phyloP scores from a whole-genome alignment of 2,329 filamentous ascomycete species.

The Colletotrichum musicola region DNA sequence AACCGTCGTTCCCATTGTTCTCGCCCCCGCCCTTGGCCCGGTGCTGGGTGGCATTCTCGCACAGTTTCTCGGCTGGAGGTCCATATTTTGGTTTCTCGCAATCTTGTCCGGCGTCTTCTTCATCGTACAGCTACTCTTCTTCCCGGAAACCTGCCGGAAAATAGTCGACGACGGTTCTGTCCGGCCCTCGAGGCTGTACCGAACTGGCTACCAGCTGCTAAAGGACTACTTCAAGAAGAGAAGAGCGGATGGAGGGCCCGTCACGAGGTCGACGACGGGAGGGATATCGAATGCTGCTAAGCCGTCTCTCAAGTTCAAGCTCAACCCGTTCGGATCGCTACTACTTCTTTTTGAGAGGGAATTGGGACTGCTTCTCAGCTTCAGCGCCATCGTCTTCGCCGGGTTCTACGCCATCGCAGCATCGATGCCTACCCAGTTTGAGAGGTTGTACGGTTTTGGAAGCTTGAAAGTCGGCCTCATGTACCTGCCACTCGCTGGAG shows the following conservation, averaged over 20 bases:
- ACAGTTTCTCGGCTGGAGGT: constrained; percentile 54
- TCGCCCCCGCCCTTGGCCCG: constrained; percentile 58
- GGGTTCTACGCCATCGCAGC: constrained; percentile 63
- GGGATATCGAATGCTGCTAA: constrained; percentile 38
- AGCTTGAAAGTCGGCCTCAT: constrained; percentile 67
- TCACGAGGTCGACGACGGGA: constrained; percentile 22
- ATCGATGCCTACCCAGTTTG: constrained; percentile 58
- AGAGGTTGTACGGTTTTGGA: constrained; percentile 68
- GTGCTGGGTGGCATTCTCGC: constrained; percentile 56
- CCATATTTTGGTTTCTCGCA: constrained; percentile 56
- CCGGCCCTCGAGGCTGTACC: constrained; percentile 53
- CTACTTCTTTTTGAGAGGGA: constrained; percentile 57
- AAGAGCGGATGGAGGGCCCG: constrained; percentile 22
- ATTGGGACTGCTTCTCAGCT: constrained; percentile 58
- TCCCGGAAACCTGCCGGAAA: constrained; percentile 59
- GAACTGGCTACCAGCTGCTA: constrained; percentile 48
- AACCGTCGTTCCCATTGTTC: constrained; percentile 57
- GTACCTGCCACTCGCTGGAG: constrained; percentile 64
- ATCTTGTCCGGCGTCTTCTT: constrained; percentile 48
- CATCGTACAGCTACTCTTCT: constrained; percentile 52
- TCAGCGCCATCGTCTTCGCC: constrained; percentile 60
- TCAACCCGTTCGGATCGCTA: constrained; percentile 57
- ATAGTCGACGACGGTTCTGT: constrained; percentile 67
- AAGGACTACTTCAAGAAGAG: constrained; percentile 28
- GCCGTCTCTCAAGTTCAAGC: constrained; percentile 50